phyloP scores from a whole-genome alignment of 2,329 filamentous ascomycete genomes.

The Cylindrodendrum hubeiense region DNA sequence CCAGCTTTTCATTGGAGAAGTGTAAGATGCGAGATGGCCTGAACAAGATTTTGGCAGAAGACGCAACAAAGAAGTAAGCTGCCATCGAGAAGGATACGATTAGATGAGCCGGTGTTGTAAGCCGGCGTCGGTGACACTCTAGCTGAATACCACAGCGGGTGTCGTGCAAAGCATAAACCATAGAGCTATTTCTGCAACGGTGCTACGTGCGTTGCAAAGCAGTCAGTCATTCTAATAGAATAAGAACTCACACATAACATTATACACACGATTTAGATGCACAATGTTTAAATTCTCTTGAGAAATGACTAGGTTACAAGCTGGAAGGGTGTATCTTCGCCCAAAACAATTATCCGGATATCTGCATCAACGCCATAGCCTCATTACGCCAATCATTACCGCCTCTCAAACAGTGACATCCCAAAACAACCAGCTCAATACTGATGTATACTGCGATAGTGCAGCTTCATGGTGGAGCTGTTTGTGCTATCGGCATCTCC shows the following conservation, averaged over 20 bases:
- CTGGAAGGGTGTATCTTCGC: too few species aligned
- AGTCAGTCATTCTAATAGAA: not conserved
- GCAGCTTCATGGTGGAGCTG: constrained; percentile 32
- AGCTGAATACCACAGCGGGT: not conserved
- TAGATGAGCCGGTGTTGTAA: not conserved
- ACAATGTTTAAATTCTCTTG: not conserved
- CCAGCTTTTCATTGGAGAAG: constrained; percentile 64
- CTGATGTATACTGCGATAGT: constrained; percentile 12
- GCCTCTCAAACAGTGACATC: not conserved
- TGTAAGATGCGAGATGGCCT: constrained; percentile 64
- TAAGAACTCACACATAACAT: too few species aligned
- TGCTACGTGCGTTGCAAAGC: not conserved
- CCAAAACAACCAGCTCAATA: not conserved
- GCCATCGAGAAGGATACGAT: too few species aligned
- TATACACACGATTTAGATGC: not conserved
- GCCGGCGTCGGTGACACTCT: not conserved
- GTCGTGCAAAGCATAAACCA: not conserved
- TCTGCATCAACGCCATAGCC: not conserved
- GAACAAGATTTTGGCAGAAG: constrained; percentile 60
- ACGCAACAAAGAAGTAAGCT: constrained; percentile 10
- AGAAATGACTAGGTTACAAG: too few species aligned
- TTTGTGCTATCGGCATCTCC: constrained; percentile 27
- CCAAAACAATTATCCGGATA: not conserved
- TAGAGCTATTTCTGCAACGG: not conserved
- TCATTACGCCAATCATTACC: not conserved